Base-by-base conservation (phyloP, 2,329 filamentous ascomycete genomes). In the Diaporthe humulicola region DNA sequence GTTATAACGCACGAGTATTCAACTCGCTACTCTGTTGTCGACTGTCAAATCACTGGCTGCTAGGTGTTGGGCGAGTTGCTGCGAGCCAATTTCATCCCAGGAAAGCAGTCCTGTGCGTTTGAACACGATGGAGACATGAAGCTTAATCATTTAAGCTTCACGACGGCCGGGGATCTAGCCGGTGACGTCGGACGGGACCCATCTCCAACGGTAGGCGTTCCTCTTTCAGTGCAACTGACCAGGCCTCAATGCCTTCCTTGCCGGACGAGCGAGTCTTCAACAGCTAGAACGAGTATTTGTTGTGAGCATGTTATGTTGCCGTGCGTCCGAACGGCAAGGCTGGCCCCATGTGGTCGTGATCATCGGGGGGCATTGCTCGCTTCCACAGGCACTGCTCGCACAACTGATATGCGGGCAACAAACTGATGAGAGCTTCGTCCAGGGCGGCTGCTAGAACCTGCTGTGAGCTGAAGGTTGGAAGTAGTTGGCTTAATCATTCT, bases 131-230 rank as follows among this genome's bases (percentile, higher is more conserved):
- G 48, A 54, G 64, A 52, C 48, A 6, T 54, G 64, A 54, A 69
- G 64, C 64, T 69, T 69, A 69, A 69, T 12, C 28, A 52, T 12
- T 69, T 69, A 69, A 69, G 64, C 64, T 69, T 69, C 48, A 69
- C 15, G 48, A 54, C 33, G 64, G 64, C 48, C 30, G 64, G 64
- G 64, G 48, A 54, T 54, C 33, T 54, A 54, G 64, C 45, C 48
- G 33, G 64, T 40, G 64, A 69, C 64, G 45, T 54, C 48, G 48
- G 64, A 69, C 33, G 48, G 64, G 64, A 69, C 33, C 61, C 64
- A 38, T 36, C 42, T 38, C 45, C 33, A 54, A 67, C 42, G 22
- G 28, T 4, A 48, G 19, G 64, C n/a, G 33, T 54, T 15, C 48
- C 19, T 66, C 61, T 33, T 36, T 33, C 22, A 50, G 17, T 54